phyloP scores from a whole-genome alignment of 768 basidiomycete genomes.

The Suillus lakei region DNA sequence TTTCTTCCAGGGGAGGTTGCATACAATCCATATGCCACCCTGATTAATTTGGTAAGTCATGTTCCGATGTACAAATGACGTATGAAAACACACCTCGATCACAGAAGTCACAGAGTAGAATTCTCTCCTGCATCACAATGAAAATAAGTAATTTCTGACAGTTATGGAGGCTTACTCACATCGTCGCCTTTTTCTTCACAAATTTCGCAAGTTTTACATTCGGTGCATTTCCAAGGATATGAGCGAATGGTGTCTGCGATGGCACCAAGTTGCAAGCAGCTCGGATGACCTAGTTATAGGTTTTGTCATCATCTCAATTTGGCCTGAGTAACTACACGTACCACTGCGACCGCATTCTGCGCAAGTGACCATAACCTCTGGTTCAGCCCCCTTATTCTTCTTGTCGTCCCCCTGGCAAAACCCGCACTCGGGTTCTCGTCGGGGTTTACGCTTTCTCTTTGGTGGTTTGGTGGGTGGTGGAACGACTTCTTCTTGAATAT shows the following conservation, averaged over 20 bases:
- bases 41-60: conserved; percentile 28
- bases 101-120: conserved; percentile 93
- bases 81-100: conserved; percentile 68
- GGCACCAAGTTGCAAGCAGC: conserved; percentile 71
- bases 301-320: conserved; percentile 8
- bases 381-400: conserved; percentile 57
- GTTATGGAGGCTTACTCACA: conserved; percentile 53
- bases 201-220: conserved; percentile 92
- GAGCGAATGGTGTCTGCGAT: conserved; percentile 64
- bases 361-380: conserved; percentile 80
- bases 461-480: conserved; percentile 46
- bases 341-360: conserved; percentile 84
- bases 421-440: conserved; percentile 71
- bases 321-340: conserved; percentile 37
- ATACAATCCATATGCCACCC: conserved; percentile 90
- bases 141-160: conserved; percentile 15
- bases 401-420: conserved; percentile 75
- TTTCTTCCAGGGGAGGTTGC: conserved; percentile 66
- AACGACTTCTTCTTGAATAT: conserved; percentile 49
- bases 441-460: conserved; percentile 50
- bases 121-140: conserved; percentile 58
- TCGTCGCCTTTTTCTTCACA: conserved; percentile 88
- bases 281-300: conserved; percentile 71
- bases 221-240: conserved; percentile 87
- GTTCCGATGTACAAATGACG: not conserved